Percentiles rank a stretch among this genome's conserved stretches.
phyloP scores from a whole-genome alignment of 768 basidiomycete species.

The Trametes sanguinea region DNA sequence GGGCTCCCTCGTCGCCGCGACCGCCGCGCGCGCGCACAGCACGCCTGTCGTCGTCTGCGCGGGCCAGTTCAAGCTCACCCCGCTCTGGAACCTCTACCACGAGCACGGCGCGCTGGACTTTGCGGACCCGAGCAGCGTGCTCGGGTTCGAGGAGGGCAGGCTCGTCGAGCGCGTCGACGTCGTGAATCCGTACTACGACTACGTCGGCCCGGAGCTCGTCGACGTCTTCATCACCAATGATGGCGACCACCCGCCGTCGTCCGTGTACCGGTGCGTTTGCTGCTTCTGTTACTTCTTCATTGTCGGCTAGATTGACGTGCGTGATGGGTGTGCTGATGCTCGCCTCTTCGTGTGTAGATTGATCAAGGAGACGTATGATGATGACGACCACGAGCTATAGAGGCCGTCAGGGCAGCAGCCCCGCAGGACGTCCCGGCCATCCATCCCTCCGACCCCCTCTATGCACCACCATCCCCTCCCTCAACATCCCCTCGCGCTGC shows the following conservation, averaged over 20 bases:
- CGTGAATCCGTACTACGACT: constrained; percentile 95
- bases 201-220: constrained; percentile 89
- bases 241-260: constrained; percentile 95
- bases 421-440: constrained; percentile 6
- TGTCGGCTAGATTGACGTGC: neutral
- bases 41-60: constrained; percentile 93
- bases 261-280: constrained; percentile 72
- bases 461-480: neutral
- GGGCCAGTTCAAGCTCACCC: constrained; percentile 96
- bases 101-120: constrained; percentile 85
- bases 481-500: no score
- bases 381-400: constrained; percentile 85
- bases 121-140: constrained; percentile 65
- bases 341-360: constrained; percentile 46
- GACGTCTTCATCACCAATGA: constrained; percentile 96
- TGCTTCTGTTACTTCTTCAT: no score
- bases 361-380: constrained; percentile 93
- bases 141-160: constrained; percentile 74
- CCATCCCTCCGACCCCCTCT: neutral
- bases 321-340: constrained; percentile 9
- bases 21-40: constrained; percentile 85
- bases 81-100: constrained; percentile 85
- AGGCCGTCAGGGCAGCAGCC: constrained; percentile 4
- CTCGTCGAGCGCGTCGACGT: constrained; percentile 89
- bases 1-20: constrained; percentile 82